Evolutionary conservation across 306 rosid genomes (phyloP).

Genomic region (Casuarina cunninghamiana): DNA sequence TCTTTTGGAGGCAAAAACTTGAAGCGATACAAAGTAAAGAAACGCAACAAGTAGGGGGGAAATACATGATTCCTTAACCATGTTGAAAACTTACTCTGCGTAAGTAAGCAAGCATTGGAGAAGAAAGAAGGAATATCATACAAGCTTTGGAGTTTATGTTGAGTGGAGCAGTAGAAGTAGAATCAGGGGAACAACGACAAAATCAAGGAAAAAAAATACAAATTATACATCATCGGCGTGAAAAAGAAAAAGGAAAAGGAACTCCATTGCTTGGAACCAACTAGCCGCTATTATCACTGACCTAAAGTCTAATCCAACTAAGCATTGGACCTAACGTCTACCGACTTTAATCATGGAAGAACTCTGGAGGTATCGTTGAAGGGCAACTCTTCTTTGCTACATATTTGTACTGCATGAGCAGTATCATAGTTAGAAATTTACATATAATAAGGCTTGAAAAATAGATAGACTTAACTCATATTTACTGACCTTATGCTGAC

Average conservation of each 20-base stretch:
- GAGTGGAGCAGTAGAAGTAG: background rate
- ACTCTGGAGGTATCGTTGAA: constrained; percentile 63
- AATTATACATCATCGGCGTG: constrained; percentile 31
- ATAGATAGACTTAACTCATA: too few relatives aligned
- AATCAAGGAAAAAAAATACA: constrained; percentile 1
- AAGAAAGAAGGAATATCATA: background rate
- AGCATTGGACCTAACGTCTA: constrained; percentile 38
- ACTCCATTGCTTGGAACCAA: constrained; percentile 24
- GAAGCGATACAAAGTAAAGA: too few relatives aligned
- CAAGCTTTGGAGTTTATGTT: background rate
- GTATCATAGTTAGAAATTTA: background rate
- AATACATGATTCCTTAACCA: too few relatives aligned
- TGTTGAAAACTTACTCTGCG: too few relatives aligned
- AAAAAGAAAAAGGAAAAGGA: constrained; percentile 10
- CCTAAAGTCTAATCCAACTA: constrained; percentile 45
- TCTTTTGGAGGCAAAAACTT: too few relatives aligned
- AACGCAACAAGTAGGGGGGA: too few relatives aligned
- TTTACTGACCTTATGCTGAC: constrained; percentile 54
- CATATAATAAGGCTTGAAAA: too few relatives aligned
- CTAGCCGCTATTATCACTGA: constrained; percentile 16
- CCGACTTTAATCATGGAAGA: constrained; percentile 44
- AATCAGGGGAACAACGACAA: constrained; percentile 10
- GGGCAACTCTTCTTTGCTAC: constrained; percentile 82
- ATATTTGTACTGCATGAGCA: constrained; percentile 72
- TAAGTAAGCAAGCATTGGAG: background rate